A percentile compares a stretch with the other conserved stretches of the same genome.
Conservation (phyloP, 2,329 filamentous ascomycete genomes). For the Alternaria burnsii region DNA sequence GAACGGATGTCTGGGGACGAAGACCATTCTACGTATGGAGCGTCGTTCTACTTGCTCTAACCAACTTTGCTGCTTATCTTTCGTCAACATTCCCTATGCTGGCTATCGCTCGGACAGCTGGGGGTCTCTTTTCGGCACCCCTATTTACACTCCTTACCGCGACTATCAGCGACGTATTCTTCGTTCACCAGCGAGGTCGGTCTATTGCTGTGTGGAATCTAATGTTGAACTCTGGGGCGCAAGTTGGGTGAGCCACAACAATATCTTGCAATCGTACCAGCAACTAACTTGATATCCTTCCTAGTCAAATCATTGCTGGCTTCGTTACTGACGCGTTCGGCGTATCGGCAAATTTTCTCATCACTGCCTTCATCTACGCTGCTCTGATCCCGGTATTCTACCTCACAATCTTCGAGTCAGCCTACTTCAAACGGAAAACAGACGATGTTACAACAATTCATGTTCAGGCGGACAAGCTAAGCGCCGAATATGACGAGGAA, state of each 20-base stretch:
- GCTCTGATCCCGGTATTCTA: slow-evolving; percentile 18
- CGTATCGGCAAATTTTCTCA: slow-evolving; percentile 18
- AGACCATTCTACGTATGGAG: slow-evolving; percentile 19
- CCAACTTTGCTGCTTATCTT: slow-evolving; percentile 17
- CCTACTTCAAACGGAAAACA: slow-evolving; percentile 16
- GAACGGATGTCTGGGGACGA: slow-evolving; percentile 21
- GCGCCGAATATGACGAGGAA: slow-evolving; percentile 16
- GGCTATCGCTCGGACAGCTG: slow-evolving; percentile 17
- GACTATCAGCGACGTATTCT: slow-evolving; percentile 25
- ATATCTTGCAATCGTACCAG: neutral
- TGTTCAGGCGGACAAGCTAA: slow-evolving; percentile 12
- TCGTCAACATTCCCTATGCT: slow-evolving; percentile 19
- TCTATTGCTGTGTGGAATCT: slow-evolving; percentile 25
- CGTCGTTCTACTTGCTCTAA: slow-evolving; percentile 17
- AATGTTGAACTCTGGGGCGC: slow-evolving; percentile 20
- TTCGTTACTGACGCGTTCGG: slow-evolving; percentile 21
- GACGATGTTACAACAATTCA: slow-evolving; percentile 7
- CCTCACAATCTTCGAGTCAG: slow-evolving; percentile 21
- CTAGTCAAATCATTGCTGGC: slow-evolving; percentile 12
- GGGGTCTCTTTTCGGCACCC: slow-evolving; percentile 21
- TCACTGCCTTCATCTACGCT: slow-evolving; percentile 17
- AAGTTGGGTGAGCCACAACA: slow-evolving; percentile 18
- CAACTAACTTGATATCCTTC: neutral
- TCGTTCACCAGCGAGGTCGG: slow-evolving; percentile 21
- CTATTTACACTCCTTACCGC: slow-evolving; percentile 21